Evolutionary conservation across 495 filamentous ascomycete genomes (phyloP), one percentile per base, ranked within the genome.

Genomic region (Saxispiralis lemnorum): DNA sequence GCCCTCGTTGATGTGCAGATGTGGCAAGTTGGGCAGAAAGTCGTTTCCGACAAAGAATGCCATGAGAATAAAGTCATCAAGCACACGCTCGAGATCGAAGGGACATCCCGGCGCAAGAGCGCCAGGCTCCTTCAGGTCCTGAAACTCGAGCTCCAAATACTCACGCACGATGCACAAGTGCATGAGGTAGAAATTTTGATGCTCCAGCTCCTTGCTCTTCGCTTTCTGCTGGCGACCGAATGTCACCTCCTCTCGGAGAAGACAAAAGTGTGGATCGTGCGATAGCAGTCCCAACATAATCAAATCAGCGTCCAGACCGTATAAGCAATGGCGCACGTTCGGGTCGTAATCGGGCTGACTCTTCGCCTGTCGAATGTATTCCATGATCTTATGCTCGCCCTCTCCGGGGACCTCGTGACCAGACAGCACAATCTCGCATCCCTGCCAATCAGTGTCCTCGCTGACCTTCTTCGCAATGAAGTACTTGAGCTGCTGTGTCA

Each of bases 301-400:
- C 39, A 99, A 66, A 64, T 99, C 92, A 24, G 92, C 92, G 65
- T 99, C 92, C 21, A 99, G 71, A 6, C 92, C 92, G 56, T 99
- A 99, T 33, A 99, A 67, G 63, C 92, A 99, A 60, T 99, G 92
- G 35, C 92, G 83, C 46, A 89, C 72, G 56, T 99, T 96, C n/a
- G 86, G 75, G 55, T 92, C 75, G 57, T 99, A 99, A 46, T 79
- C 73, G 2, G 83, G 80, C 57, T 99, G 92, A 35, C 87, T 82
- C 67, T 96, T 96, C 28, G 89, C 79, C 56, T 86, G 78, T 45
- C 92, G 80, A 59, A 99, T 99, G 59, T 96, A 96, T 61, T 99
- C 92, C 92, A 96, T 99, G 60, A 99, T 93, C 66, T 99, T 99
- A 66, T 97, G 89, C 63, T 97, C 92, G 43, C 92, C 92, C 62